Conservation (phyloP, 1,139 yeast genomes). For the Kodamaea alishanica region DNA sequence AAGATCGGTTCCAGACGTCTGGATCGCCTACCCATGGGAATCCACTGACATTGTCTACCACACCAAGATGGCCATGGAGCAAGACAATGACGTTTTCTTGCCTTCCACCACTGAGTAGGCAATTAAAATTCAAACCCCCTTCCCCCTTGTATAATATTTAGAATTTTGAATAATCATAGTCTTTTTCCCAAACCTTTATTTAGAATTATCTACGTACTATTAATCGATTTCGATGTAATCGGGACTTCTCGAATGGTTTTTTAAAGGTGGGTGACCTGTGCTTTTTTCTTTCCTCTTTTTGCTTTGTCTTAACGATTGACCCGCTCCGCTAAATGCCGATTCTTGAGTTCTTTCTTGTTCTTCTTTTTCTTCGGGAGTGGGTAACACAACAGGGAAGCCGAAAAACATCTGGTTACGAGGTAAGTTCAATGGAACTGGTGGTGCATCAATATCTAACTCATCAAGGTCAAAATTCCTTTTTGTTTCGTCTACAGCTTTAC, state of each 20-base stretch:
- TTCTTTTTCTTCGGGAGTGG: constrained; percentile 45
- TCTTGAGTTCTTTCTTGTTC: constrained; percentile 24
- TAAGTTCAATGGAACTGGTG: constrained; percentile 67
- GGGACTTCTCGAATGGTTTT: constrained; percentile 59
- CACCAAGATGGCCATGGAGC: constrained; percentile 73
- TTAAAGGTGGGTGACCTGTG: constrained; percentile 41
- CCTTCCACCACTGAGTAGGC: constrained; percentile 30
- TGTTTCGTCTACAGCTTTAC: constrained; percentile 40
- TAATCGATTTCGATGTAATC: constrained; percentile 79
- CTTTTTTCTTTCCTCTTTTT: constrained; percentile 66
- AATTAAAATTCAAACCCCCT: background rate
- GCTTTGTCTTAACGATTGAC: constrained; percentile 69
- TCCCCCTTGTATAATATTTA: constrained; percentile 2
- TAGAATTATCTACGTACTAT: constrained; percentile 3
- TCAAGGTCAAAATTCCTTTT: constrained; percentile 25
- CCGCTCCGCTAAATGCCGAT: constrained; percentile 54
- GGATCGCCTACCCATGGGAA: constrained; percentile 99
- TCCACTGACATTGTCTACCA: constrained; percentile 86
- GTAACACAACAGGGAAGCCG: constrained; percentile 86
- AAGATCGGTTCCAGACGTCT: constrained; percentile 81
- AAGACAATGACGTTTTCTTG: constrained; percentile 54
- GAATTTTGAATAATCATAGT: too few relatives aligned
- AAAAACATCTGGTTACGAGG: constrained; percentile 89
- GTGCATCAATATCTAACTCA: constrained; percentile 49
- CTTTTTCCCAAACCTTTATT: background rate